Conservation (phyloP, 257 asterid species). For the Mitragyna speciosa region DNA sequence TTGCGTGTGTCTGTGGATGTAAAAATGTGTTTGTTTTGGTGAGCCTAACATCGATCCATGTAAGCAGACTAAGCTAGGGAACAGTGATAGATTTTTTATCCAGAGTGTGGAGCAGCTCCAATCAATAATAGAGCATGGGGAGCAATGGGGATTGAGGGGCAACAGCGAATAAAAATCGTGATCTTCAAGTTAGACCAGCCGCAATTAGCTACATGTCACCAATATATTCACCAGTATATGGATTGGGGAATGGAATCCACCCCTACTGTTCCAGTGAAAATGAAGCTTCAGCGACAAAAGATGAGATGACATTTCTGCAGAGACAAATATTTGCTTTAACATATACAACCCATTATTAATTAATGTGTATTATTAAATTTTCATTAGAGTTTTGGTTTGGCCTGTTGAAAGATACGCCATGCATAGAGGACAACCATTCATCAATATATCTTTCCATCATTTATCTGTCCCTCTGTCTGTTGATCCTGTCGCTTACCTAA, state of each 20-base stretch:
- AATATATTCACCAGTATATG: no score
- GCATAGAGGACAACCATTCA: background rate
- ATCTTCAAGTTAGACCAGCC: conserved; percentile 19
- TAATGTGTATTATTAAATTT: no score
- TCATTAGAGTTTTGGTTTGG: background rate
- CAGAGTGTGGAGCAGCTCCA: background rate
- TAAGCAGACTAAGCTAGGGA: background rate
- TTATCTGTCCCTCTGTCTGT: conserved; percentile 12
- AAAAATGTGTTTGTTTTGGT: background rate
- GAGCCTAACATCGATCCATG: background rate
- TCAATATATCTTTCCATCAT: background rate
- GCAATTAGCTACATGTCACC: conserved; percentile 12
- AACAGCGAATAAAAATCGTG: conserved; percentile 12
- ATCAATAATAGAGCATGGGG: background rate
- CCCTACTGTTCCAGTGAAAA: conserved; percentile 3
- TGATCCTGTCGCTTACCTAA: conserved; percentile 11
- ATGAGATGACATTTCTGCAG: conserved; percentile 9
- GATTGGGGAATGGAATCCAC: background rate
- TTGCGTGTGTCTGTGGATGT: background rate
- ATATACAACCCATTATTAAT: background rate
- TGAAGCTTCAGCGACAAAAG: conserved; percentile 7
- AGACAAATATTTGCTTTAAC: conserved; percentile 15
- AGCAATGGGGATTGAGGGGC: background rate
- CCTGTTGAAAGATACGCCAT: conserved; percentile 1
- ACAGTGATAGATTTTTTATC: background rate